Evolutionary conservation across 352 stramenopile species (phyloP).

Genomic region (Phytopythium oedochilum): DNA sequence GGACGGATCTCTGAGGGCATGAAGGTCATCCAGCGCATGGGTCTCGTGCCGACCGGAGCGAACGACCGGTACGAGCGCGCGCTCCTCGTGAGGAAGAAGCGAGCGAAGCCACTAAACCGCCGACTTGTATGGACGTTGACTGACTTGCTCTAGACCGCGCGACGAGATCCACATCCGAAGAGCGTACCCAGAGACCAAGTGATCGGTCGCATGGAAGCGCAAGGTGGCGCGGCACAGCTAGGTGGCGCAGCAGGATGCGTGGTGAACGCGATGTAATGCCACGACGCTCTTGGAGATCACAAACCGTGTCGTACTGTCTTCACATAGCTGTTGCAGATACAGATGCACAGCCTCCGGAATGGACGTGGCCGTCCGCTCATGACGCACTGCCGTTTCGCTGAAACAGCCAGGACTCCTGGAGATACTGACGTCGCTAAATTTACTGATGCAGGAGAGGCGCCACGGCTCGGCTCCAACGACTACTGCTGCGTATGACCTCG

Average conservation of each 20-base stretch:
- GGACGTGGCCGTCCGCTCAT: no score
- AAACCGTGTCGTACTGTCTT: neutral
- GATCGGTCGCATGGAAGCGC: neutral
- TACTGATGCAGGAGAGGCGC: neutral
- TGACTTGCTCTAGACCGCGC: slow-evolving; percentile 38
- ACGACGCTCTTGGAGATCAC: neutral
- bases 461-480: neutral
- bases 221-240: neutral
- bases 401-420: neutral
- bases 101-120: neutral
- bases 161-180: slow-evolving; percentile 75
- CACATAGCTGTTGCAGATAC: no score
- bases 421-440: neutral
- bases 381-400: neutral
- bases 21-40: slow-evolving; percentile 91
- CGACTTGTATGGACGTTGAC: neutral
- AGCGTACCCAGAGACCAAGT: slow-evolving; percentile 56
- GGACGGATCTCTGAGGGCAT: slow-evolving; percentile 91
- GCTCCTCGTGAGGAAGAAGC: no score
- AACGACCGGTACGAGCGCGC: slow-evolving; percentile 67
- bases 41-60: slow-evolving; percentile 80
- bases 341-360: no score
- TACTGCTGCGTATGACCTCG: neutral
- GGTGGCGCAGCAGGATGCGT: neutral
- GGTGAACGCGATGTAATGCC: neutral